phyloP scores from a whole-genome alignment of 805 yeast genomes.

The Metschnikowia corniflorae region DNA sequence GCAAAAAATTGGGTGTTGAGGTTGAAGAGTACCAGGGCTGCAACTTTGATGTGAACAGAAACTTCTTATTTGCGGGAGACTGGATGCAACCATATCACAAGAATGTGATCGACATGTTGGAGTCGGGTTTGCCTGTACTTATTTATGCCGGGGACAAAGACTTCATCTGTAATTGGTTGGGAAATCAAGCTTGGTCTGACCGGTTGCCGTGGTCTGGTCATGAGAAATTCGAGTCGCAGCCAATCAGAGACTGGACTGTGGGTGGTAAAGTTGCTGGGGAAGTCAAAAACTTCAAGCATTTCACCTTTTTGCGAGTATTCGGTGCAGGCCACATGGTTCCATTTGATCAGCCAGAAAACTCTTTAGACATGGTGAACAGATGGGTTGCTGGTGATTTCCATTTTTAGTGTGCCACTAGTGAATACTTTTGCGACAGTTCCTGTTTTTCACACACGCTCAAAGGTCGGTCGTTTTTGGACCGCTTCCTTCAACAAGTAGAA shows the following conservation, averaged over 20 bases:
- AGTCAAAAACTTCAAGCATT: conserved; percentile 65
- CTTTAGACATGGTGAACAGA: conserved; percentile 78
- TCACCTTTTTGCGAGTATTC: conserved; percentile 79
- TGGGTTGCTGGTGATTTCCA: conserved; percentile 71
- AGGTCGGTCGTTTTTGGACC: no score
- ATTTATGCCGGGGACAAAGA: conserved; percentile 95
- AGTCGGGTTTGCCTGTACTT: conserved; percentile 70
- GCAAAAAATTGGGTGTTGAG: conserved; percentile 85
- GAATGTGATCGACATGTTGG: conserved; percentile 59
- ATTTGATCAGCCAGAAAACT: conserved; percentile 73
- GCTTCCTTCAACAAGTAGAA: no score
- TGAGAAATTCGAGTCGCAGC: conserved; percentile 41
- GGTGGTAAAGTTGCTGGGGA: conserved; percentile 51
- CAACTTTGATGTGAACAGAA: conserved; percentile 71
- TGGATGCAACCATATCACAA: conserved; percentile 88
- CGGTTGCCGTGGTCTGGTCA: conserved; percentile 24
- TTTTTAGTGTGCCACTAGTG: conserved; percentile 39
- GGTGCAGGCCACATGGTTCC: conserved; percentile 98
- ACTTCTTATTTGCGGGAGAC: conserved; percentile 85
- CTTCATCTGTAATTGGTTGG: conserved; percentile 90
- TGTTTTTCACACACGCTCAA: no score
- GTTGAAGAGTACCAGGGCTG: conserved; percentile 74
- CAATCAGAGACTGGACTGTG: conserved; percentile 42
- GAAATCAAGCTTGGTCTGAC: conserved; percentile 81
- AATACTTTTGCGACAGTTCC: no score